Conservation (phyloP, 345 rosid genomes). For the Citrus trifoliata region DNA sequence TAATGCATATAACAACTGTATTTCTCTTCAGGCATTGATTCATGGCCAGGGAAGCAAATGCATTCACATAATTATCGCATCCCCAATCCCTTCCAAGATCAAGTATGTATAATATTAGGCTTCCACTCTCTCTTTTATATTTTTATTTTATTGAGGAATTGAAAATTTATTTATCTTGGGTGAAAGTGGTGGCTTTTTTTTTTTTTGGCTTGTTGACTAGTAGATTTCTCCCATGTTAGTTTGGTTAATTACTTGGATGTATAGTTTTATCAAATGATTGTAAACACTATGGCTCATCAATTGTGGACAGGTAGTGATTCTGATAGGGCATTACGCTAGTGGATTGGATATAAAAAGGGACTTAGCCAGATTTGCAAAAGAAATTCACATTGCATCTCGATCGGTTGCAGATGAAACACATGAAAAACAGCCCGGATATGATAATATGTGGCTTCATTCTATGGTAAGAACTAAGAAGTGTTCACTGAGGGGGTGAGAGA, state of each 20-base stretch:
- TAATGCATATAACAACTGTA: not conserved
- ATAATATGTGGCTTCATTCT: constrained; percentile 70
- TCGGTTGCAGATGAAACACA: constrained; percentile 45
- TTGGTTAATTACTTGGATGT: too few relatives aligned
- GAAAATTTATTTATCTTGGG: too few relatives aligned
- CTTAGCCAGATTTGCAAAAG: constrained; percentile 60
- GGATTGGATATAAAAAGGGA: constrained; percentile 78
- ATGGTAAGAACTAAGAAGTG: constrained; percentile 54
- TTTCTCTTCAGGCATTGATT: constrained; percentile 46
- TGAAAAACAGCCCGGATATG: constrained; percentile 38
- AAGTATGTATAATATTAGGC: constrained; percentile 34
- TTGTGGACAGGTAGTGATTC: constrained; percentile 50
- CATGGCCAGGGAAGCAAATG: constrained; percentile 91
- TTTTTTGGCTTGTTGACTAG: too few relatives aligned
- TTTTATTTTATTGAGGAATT: not conserved
- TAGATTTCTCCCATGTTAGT: too few relatives aligned
- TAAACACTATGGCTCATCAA: not conserved
- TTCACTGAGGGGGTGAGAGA: too few relatives aligned
- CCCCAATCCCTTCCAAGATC: constrained; percentile 59
- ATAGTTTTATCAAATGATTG: not conserved
- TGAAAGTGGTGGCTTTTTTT: too few relatives aligned
- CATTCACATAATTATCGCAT: constrained; percentile 81
- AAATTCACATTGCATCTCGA: constrained; percentile 72
- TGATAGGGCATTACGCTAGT: constrained; percentile 74
- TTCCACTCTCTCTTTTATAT: constrained; percentile 3